These are phyloP conservation scores for Dichomitus squalens DNA, from an alignment of 1,284 basidiomycete genomes.

Conservation along the genomic window DNA sequence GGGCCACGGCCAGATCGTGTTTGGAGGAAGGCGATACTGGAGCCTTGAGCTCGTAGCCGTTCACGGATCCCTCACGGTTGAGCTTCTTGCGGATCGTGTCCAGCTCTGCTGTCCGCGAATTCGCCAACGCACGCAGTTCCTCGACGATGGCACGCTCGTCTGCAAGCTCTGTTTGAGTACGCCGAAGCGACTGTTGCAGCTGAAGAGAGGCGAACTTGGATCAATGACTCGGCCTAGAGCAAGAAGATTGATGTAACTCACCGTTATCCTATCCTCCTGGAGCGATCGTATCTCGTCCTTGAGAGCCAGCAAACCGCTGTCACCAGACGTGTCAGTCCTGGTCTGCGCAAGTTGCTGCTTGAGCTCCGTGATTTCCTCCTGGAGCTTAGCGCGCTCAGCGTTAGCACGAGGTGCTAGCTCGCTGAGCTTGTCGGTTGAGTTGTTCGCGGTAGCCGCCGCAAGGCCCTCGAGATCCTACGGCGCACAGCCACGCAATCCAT, in stretches of 20 bases:
- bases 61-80: slow-evolving; percentile 56
- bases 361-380: slow-evolving; percentile 56
- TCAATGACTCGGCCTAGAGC: not conserved
- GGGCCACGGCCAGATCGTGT: slow-evolving; percentile 49
- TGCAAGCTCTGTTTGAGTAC: slow-evolving; percentile 40
- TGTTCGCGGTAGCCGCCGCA: slow-evolving; percentile 33
- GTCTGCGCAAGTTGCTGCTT: slow-evolving; percentile 35
- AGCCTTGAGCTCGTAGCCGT: slow-evolving; percentile 35
- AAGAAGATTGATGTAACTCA: slow-evolving; percentile 24
- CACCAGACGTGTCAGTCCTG: slow-evolving; percentile 8
- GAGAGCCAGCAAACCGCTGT: slow-evolving; percentile 1
- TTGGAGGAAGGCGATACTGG: slow-evolving; percentile 46
- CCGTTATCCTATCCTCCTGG: slow-evolving; percentile 41
- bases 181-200: slow-evolving; percentile 35
- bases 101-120: slow-evolving; percentile 52
- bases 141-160: slow-evolving; percentile 35
- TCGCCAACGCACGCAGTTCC: slow-evolving; percentile 46
- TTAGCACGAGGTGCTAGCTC: slow-evolving; percentile 45
- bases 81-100: slow-evolving; percentile 57
- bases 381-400: slow-evolving; percentile 47
- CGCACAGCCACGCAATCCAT: not conserved
- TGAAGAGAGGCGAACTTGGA: slow-evolving; percentile 11
- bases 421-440: slow-evolving; percentile 36
- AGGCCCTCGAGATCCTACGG: slow-evolving; percentile 57
- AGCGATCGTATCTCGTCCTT: slow-evolving; percentile 17